A percentile compares a stretch with the other conserved stretches of the same genome.
These are phyloP conservation scores for Aspergillus homomorphus DNA, from an alignment of 495 filamentous ascomycete genomes.

Conservation along the genomic window DNA sequence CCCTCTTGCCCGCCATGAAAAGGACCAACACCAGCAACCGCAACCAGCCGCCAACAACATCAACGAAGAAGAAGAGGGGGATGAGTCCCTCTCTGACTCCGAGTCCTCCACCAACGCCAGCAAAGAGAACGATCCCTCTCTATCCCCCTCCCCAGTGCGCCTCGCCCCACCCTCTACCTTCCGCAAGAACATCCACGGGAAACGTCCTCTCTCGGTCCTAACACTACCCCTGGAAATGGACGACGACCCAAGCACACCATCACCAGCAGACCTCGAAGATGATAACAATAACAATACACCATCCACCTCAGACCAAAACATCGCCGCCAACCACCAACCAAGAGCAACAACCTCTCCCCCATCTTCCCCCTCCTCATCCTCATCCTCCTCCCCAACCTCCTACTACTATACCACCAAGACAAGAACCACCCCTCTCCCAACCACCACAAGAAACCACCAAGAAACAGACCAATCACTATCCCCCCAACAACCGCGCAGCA, in stretches of 20 bases:
- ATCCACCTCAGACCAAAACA: slow-evolving; percentile 43
- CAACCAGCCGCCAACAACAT: not conserved
- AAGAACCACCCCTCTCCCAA: not conserved
- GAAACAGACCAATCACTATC: slow-evolving; percentile 11
- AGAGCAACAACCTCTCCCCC: not conserved
- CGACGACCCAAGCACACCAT: slow-evolving; percentile 19
- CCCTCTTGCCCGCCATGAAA: slow-evolving; percentile 5
- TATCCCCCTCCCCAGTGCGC: slow-evolving; percentile 38
- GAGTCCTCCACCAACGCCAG: slow-evolving; percentile 30
- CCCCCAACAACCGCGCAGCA: slow-evolving; percentile 18
- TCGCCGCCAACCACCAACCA: slow-evolving; percentile 37
- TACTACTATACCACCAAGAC: slow-evolving; percentile 3
- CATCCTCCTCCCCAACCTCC: not conserved
- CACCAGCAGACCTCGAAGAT: slow-evolving; percentile 7
- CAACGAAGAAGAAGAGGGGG: slow-evolving; percentile 14
- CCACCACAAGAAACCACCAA: not conserved
- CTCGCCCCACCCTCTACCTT: slow-evolving; percentile 26
- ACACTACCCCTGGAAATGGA: slow-evolving; percentile 33
- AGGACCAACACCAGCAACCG: not conserved
- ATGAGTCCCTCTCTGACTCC: slow-evolving; percentile 20
- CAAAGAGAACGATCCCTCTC: slow-evolving; percentile 53
- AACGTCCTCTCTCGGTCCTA: slow-evolving; percentile 43
- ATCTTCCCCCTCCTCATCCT: not conserved
- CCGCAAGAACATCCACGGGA: slow-evolving; percentile 36
- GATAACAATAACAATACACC: slow-evolving; percentile 22